A percentile compares a stretch with the other conserved stretches of the same genome.
phyloP scores from a whole-genome alignment of 2,329 filamentous ascomycete species.

The Diaporthe sp. region DNA sequence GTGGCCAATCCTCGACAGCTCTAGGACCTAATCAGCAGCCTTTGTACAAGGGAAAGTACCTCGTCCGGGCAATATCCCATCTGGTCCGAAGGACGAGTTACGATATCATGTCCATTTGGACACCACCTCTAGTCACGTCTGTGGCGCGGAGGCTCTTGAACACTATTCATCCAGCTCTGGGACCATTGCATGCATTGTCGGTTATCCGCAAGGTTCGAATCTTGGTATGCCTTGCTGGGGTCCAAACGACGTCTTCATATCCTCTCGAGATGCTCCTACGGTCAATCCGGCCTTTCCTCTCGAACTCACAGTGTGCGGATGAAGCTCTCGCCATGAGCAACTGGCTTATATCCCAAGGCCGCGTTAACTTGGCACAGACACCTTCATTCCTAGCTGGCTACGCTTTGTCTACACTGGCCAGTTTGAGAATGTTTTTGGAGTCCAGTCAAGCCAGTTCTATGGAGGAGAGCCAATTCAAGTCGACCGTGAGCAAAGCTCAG shows the following conservation, averaged over 20 bases:
- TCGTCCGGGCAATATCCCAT: constrained; percentile 80
- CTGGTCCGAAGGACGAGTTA: constrained; percentile 79
- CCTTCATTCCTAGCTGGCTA: constrained; percentile 86
- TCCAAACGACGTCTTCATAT: constrained; percentile 79
- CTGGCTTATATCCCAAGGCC: constrained; percentile 81
- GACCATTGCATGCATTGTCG: constrained; percentile 86
- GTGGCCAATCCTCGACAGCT: constrained; percentile 71
- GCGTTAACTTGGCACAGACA: constrained; percentile 68
- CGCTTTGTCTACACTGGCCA: constrained; percentile 81
- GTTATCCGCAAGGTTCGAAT: constrained; percentile 88
- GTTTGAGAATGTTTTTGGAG: constrained; percentile 79
- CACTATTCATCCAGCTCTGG: constrained; percentile 83
- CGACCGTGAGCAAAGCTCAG: constrained; percentile 80
- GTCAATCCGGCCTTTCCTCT: constrained; percentile 80
- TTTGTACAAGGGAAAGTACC: constrained; percentile 81
- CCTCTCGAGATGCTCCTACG: constrained; percentile 91
- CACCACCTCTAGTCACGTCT: constrained; percentile 76
- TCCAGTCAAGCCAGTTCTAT: constrained; percentile 82
- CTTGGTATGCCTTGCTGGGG: constrained; percentile 80
- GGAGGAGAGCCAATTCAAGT: constrained; percentile 83
- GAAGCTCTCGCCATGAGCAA: constrained; percentile 89
- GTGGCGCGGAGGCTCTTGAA: constrained; percentile 83
- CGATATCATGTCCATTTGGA: constrained; percentile 75
- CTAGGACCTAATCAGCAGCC: constrained; percentile 88
- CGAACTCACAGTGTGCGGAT: constrained; percentile 87